These are phyloP conservation scores for Voacanga thouarsii DNA, from an alignment of 257 asterid species.

Conservation along the genomic window DNA sequence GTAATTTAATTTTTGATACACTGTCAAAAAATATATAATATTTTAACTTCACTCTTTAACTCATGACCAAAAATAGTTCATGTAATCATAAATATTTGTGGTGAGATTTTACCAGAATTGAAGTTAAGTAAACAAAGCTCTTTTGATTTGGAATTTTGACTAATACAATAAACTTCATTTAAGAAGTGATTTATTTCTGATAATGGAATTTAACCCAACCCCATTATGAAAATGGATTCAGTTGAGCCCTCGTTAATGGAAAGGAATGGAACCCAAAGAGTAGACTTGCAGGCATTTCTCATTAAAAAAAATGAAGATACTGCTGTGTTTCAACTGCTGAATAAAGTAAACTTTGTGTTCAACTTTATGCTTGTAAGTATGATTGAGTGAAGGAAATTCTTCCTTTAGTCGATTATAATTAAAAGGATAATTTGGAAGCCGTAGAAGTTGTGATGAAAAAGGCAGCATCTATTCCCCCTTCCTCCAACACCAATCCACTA, in stretches of 20 bases:
- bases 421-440: constrained; percentile 5
- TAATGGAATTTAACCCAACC: too few relatives aligned
- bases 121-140: too few relatives aligned
- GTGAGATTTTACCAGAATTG: too few relatives aligned
- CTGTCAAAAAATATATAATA: too few relatives aligned
- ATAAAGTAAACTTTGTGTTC: constrained; percentile 4
- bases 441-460: constrained; percentile 10
- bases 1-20: too few relatives aligned
- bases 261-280: not conserved
- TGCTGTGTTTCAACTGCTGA: constrained; percentile 1
- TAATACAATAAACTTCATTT: too few relatives aligned
- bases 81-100: too few relatives aligned
- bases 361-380: not conserved
- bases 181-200: too few relatives aligned
- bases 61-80: too few relatives aligned
- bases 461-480: constrained; percentile 20
- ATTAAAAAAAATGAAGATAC: not conserved
- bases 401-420: not conserved
- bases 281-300: not conserved
- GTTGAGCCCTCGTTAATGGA: too few relatives aligned
- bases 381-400: not conserved
- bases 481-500: constrained; percentile 4
- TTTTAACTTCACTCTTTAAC: too few relatives aligned
- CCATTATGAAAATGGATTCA: not conserved
- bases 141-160: too few relatives aligned